These are phyloP conservation scores for Psilocybe tampanensis DNA, from an alignment of 768 basidiomycete species.

Conservation along the genomic window DNA sequence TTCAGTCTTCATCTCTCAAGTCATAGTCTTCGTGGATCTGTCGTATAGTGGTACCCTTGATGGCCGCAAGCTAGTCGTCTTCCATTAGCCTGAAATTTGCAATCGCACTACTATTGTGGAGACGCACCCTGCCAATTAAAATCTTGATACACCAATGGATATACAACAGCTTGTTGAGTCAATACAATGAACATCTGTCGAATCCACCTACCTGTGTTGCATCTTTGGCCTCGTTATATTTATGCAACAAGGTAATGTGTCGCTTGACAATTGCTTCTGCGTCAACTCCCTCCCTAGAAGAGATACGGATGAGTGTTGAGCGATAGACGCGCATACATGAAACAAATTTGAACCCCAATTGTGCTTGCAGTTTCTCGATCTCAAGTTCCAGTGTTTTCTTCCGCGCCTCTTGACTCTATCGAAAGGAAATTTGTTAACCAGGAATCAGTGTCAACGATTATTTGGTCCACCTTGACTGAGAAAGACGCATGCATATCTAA, in stretches of 20 bases:
- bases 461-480: slow-evolving; percentile 11
- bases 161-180: no score
- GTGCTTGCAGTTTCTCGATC: slow-evolving; percentile 45
- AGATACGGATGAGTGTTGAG: no score
- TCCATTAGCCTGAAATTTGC: not conserved
- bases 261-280: slow-evolving; percentile 61
- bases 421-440: not conserved
- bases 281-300: slow-evolving; percentile 41
- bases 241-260: slow-evolving; percentile 74
- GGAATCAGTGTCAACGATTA: not conserved
- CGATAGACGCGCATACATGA: slow-evolving; percentile 18
- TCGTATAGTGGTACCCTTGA: slow-evolving; percentile 69
- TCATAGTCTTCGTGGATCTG: slow-evolving; percentile 77
- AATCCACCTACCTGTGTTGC: slow-evolving; percentile 74
- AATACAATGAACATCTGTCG: no score
- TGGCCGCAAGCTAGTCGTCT: slow-evolving; percentile 65
- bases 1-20: slow-evolving; percentile 57
- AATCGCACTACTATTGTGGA: not conserved
- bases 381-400: slow-evolving; percentile 49
- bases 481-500: slow-evolving; percentile 18
- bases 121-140: slow-evolving; percentile 71
- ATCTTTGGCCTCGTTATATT: slow-evolving; percentile 83
- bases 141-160: slow-evolving; percentile 44
- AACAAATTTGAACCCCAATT: slow-evolving; percentile 41
- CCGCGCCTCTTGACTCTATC: slow-evolving; percentile 54